Conservation (phyloP, 2,329 filamentous ascomycete genomes). For the Colletotrichum godetiae region DNA sequence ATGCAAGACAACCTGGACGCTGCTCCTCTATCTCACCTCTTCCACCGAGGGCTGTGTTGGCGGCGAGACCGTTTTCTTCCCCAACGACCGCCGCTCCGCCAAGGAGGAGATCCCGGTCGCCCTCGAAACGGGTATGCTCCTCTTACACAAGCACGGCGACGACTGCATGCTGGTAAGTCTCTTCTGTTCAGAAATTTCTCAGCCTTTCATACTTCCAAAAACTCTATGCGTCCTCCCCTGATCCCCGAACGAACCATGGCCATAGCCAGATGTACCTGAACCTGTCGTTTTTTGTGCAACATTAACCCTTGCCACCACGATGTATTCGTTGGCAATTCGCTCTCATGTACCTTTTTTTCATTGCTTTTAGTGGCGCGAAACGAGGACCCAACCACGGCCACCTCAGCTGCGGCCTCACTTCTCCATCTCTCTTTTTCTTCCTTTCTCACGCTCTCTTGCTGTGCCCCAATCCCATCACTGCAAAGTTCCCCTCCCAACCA, state of each 20-base stretch:
- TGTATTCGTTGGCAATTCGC: not conserved
- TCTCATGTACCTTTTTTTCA: slow-evolving; percentile 31
- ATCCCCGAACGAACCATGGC: slow-evolving; percentile 12
- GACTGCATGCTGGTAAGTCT: slow-evolving; percentile 80
- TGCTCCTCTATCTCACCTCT: slow-evolving; percentile 86
- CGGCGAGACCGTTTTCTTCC: slow-evolving; percentile 93
- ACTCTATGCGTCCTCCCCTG: slow-evolving; percentile 12
- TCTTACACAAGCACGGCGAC: slow-evolving; percentile 89
- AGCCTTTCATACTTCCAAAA: not conserved
- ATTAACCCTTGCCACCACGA: slow-evolving; percentile 27
- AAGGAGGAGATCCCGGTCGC: slow-evolving; percentile 77
- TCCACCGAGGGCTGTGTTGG: slow-evolving; percentile 73
- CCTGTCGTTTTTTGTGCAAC: not conserved
- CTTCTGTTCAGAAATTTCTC: not conserved
- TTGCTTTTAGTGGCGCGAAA: slow-evolving; percentile 26
- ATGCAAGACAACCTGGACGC: slow-evolving; percentile 88
- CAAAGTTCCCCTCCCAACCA: not conserved
- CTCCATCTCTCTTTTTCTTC: not conserved
- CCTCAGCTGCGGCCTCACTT: slow-evolving; percentile 27
- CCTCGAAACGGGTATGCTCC: slow-evolving; percentile 84
- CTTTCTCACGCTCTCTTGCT: not conserved
- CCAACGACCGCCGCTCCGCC: slow-evolving; percentile 67
- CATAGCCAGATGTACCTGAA: slow-evolving; percentile 3
- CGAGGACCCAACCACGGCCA: slow-evolving; percentile 15
- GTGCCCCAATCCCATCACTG: not conserved